These are phyloP conservation scores for Backusella tarrabulga DNA, from an alignment of 192 early-diverging fungal species.

Conservation along the genomic window DNA sequence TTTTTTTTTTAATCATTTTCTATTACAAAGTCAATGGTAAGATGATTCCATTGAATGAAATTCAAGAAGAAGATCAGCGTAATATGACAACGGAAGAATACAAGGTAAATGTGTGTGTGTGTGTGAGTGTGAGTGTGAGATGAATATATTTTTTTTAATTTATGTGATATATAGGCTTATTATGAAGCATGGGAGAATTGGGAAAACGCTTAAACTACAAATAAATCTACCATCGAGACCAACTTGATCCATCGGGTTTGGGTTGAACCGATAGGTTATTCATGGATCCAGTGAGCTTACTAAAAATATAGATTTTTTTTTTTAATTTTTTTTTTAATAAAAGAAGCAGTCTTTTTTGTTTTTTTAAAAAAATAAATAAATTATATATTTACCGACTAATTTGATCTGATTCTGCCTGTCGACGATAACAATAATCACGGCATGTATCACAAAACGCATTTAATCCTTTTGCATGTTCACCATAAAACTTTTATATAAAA, in stretches of 20 bases:
- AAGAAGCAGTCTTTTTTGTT: background rate
- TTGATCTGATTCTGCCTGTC: slow-evolving; percentile 66
- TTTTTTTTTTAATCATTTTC: too few species aligned
- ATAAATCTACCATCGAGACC: background rate
- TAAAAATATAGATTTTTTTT: background rate
- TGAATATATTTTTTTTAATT: too few species aligned
- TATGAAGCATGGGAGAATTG: slow-evolving; percentile 37
- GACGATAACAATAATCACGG: slow-evolving; percentile 67
- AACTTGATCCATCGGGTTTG: background rate
- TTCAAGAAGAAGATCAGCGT: slow-evolving; percentile 51
- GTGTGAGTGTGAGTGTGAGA: too few species aligned
- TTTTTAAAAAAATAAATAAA: background rate
- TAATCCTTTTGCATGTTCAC: slow-evolving; percentile 64
- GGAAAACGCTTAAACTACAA: slow-evolving; percentile 13
- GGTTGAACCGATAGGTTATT: background rate
- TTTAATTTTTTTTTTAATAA: too few species aligned
- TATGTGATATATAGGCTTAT: slow-evolving; percentile 25
- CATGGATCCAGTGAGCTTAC: background rate
- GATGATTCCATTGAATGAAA: slow-evolving; percentile 46
- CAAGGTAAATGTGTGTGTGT: slow-evolving; percentile 18
- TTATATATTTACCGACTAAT: slow-evolving; percentile 34
- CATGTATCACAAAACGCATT: slow-evolving; percentile 59
- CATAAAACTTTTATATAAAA: slow-evolving; percentile 57
- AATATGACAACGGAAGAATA: slow-evolving; percentile 60
- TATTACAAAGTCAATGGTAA: slow-evolving; percentile 36